A percentile compares a stretch with the other conserved stretches of the same genome.
These are phyloP conservation scores for Cyberlindnera meyerae DNA, from an alignment of 805 yeast species.

Conservation along the genomic window DNA sequence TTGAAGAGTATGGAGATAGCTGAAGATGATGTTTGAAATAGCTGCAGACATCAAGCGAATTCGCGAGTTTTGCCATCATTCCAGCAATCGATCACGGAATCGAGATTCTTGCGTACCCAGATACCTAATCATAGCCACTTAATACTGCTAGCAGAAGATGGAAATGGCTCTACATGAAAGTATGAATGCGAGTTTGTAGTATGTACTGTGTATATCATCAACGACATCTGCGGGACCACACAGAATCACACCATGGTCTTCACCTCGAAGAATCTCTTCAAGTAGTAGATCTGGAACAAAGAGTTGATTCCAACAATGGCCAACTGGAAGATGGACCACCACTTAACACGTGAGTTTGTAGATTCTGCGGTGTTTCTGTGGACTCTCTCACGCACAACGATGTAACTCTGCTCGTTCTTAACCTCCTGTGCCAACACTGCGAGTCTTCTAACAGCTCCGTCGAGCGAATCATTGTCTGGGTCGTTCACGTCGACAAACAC, in stretches of 20 bases:
- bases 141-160: no score
- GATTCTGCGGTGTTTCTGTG: constrained; percentile 99
- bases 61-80: no score
- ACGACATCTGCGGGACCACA: no score
- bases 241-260: constrained; percentile 81
- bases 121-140: no score
- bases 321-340: constrained; percentile 95
- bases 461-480: constrained; percentile 73
- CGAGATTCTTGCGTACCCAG: no score
- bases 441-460: constrained; percentile 74
- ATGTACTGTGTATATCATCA: no score
- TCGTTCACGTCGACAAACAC: constrained; percentile 77
- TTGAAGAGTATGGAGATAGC: no score
- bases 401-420: constrained; percentile 85
- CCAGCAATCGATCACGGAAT: no score
- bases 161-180: no score
- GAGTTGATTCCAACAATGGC: constrained; percentile 82
- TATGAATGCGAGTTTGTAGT: no score
- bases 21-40: no score
- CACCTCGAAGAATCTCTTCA: constrained; percentile 93
- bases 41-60: no score
- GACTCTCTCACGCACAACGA: constrained; percentile 92
- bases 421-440: constrained; percentile 77
- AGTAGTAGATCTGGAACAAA: constrained; percentile 87
- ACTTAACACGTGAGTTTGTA: constrained; percentile 92